Conservation (phyloP, 2,329 filamentous ascomycete genomes). For the Curvularia hawaiiensis region DNA sequence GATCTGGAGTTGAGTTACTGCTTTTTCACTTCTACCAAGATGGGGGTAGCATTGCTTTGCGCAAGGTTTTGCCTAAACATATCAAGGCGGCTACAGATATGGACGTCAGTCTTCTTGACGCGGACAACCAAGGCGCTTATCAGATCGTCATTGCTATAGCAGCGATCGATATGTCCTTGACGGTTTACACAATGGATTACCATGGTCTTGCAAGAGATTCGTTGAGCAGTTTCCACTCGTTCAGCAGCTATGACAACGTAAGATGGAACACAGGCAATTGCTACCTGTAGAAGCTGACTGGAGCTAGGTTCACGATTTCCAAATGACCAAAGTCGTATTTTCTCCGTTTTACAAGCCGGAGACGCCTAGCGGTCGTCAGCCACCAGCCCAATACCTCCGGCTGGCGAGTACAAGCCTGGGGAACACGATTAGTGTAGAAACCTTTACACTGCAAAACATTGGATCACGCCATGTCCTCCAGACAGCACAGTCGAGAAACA, state of each 20-base stretch:
- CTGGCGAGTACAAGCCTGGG: conserved; percentile 82
- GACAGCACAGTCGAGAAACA: conserved; percentile 54
- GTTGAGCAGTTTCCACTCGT: conserved; percentile 56
- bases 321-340: conserved; percentile 61
- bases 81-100: conserved; percentile 79
- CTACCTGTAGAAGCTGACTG: conserved; percentile 10
- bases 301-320: conserved; percentile 54
- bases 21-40: conserved; percentile 65
- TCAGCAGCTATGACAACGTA: conserved; percentile 60
- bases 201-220: conserved; percentile 53
- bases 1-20: conserved; percentile 60
- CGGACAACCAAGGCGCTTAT: conserved; percentile 64
- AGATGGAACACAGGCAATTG: conserved; percentile 24
- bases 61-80: conserved; percentile 66
- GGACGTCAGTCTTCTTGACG: conserved; percentile 72
- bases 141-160: conserved; percentile 84
- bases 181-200: conserved; percentile 78
- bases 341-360: conserved; percentile 52
- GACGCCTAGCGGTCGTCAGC: conserved; percentile 26
- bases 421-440: conserved; percentile 80
- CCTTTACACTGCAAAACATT: conserved; percentile 67
- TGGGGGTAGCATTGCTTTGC: conserved; percentile 55
- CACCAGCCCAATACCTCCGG: conserved; percentile 66
- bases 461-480: conserved; percentile 71
- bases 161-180: conserved; percentile 78